Conservation (phyloP, 805 yeast genomes). For the Priceomyces medius region DNA sequence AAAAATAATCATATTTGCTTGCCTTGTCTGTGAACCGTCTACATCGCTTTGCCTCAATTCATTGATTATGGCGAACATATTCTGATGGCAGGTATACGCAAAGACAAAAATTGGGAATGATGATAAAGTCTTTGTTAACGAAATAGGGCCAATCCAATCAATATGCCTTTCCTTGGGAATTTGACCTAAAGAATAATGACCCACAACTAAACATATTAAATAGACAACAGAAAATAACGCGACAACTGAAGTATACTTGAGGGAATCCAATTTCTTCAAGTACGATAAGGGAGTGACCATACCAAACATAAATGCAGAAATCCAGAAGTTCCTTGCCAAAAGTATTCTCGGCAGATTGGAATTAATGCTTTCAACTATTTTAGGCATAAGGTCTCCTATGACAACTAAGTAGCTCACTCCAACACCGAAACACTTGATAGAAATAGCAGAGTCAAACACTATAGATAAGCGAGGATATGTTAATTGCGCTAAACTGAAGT, state of each 20-base stretch:
- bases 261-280: conserved; percentile 61
- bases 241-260: conserved; percentile 68
- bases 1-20: conserved; percentile 48
- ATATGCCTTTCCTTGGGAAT: conserved; percentile 17
- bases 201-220: conserved; percentile 54
- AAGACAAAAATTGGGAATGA: conserved; percentile 74
- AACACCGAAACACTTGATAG: conserved; percentile 78
- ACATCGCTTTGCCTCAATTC: conserved; percentile 49
- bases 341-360: conserved; percentile 21
- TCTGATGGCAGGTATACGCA: conserved; percentile 82
- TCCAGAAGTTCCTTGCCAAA: conserved; percentile 50
- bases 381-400: conserved; percentile 75
- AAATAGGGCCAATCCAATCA: conserved; percentile 41
- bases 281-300: conserved; percentile 65
- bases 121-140: conserved; percentile 42
- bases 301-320: conserved; percentile 47
- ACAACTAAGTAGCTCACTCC: conserved; percentile 69
- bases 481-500: conserved; percentile 47
- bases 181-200: conserved; percentile 41
- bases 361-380: conserved; percentile 42
- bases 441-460: conserved; percentile 72
- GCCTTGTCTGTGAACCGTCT: conserved; percentile 42
- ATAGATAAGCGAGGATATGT: conserved; percentile 71
- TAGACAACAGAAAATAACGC: conserved; percentile 68
- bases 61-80: conserved; percentile 72